phyloP scores from a whole-genome alignment of 2,329 filamentous ascomycete species.

The Rutstroemia sp. region DNA sequence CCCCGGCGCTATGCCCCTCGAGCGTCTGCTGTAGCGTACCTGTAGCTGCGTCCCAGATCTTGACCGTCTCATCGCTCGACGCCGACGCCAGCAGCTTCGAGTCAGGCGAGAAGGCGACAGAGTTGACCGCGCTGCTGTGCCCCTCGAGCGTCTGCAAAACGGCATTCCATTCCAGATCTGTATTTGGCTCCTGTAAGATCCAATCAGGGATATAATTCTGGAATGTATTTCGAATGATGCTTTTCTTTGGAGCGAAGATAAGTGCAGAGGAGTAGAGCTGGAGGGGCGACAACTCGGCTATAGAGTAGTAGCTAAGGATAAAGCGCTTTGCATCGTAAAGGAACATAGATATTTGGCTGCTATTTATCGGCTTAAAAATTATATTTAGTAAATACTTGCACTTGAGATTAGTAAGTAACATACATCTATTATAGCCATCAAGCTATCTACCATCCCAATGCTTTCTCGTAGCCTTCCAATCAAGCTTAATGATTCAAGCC shows the following conservation, averaged over 20 bases:
- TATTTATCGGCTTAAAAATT: neutral
- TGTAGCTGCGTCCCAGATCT: conserved; percentile 12
- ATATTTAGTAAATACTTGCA: neutral
- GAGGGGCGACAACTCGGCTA: neutral
- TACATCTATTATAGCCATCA: neutral
- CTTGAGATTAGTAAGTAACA: neutral
- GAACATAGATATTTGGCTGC: neutral
- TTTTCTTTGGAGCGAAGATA: neutral
- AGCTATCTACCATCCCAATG: neutral
- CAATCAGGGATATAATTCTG: neutral
- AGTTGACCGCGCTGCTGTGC: neutral
- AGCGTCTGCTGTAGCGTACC: neutral
- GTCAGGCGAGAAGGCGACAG: neutral
- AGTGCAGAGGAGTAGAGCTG: neutral
- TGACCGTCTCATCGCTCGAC: neutral
- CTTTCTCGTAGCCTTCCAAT: neutral
- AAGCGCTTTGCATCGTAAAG: neutral
- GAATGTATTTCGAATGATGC: neutral
- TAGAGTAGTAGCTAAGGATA: neutral
- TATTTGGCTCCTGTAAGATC: neutral
- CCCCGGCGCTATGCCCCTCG: neutral
- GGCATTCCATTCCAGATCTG: neutral
- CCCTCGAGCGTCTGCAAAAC: neutral
- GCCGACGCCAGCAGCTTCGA: neutral
- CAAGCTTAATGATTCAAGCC: conserved; percentile 26